phyloP scores from a whole-genome alignment of 768 basidiomycete genomes.

The Cystofilobasidium capitatum region DNA sequence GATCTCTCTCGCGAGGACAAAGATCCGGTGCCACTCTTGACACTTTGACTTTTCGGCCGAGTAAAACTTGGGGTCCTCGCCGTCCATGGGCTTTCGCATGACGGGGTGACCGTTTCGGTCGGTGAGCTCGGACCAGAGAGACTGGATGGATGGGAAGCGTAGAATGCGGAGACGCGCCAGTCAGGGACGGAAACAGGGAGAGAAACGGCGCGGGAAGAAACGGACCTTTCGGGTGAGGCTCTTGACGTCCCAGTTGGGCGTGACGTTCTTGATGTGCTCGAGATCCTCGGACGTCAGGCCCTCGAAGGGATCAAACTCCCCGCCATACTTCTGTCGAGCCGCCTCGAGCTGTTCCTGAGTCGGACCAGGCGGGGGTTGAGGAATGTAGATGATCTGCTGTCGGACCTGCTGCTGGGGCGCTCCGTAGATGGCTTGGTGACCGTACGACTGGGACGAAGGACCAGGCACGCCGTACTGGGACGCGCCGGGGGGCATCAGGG shows the following conservation, averaged over 20 bases:
- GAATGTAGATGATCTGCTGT: constrained; percentile 4
- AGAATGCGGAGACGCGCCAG: background rate
- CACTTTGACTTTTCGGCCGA: background rate
- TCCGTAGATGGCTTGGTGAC: background rate
- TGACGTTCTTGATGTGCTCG: background rate
- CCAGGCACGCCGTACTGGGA: background rate
- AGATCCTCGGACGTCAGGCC: background rate
- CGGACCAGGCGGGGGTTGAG: background rate
- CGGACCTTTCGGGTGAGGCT: constrained; percentile 7
- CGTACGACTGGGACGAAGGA: background rate
- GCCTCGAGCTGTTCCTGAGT: background rate
- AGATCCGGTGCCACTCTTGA: constrained; percentile 9
- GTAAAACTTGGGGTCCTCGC: constrained; percentile 10
- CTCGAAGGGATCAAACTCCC: background rate
- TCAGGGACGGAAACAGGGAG: no score
- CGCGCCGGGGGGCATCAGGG: background rate
- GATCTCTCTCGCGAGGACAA: constrained; percentile 2
- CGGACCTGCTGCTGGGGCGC: background rate
- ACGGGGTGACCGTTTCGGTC: constrained; percentile 7
- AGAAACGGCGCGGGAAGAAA: no score
- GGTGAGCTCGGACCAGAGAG: constrained; percentile 12
- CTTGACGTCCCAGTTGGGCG: constrained; percentile 9
- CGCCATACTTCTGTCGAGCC: background rate
- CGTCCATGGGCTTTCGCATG: background rate
- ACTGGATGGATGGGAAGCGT: background rate